phyloP scores from a whole-genome alignment of 495 filamentous ascomycete genomes.

The Neurospora sp. region DNA sequence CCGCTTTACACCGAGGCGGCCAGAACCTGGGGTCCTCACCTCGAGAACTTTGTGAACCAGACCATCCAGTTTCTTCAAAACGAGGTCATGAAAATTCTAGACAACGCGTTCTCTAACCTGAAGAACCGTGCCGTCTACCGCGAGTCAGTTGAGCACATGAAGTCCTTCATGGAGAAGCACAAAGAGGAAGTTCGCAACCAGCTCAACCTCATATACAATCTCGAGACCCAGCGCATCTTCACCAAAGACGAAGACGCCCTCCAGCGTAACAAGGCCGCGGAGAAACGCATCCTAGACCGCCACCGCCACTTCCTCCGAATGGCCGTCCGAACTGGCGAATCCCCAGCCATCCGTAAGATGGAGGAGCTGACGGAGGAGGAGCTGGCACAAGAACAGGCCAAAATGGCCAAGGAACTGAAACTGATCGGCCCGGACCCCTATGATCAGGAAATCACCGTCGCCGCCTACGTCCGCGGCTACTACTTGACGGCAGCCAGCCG shows the following conservation, averaged over 20 bases:
- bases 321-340: slow-evolving; percentile 13
- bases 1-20: slow-evolving; percentile 28
- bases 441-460: slow-evolving; percentile 36
- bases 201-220: slow-evolving; percentile 24
- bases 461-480: slow-evolving; percentile 41
- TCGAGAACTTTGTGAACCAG: slow-evolving; percentile 24
- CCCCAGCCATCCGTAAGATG: slow-evolving; percentile 21
- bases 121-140: slow-evolving; percentile 32
- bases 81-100: slow-evolving; percentile 22
- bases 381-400: slow-evolving; percentile 12
- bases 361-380: slow-evolving; percentile 34
- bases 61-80: slow-evolving; percentile 24
- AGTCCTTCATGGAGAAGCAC: slow-evolving; percentile 22
- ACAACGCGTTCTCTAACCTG: slow-evolving; percentile 24
- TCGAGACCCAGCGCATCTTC: slow-evolving; percentile 31
- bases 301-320: slow-evolving; percentile 28
- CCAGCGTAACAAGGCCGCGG: slow-evolving; percentile 23
- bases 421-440: slow-evolving; percentile 36
- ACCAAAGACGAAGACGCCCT: slow-evolving; percentile 33
- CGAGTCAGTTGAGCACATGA: slow-evolving; percentile 22
- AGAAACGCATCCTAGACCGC: slow-evolving; percentile 24
- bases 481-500: slow-evolving; percentile 41
- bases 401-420: slow-evolving; percentile 19
- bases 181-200: slow-evolving; percentile 16
- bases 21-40: slow-evolving; percentile 23